Evolutionary conservation across 495 filamentous ascomycete species (phyloP).

Genomic region (Lindgomyces ingoldianus): DNA sequence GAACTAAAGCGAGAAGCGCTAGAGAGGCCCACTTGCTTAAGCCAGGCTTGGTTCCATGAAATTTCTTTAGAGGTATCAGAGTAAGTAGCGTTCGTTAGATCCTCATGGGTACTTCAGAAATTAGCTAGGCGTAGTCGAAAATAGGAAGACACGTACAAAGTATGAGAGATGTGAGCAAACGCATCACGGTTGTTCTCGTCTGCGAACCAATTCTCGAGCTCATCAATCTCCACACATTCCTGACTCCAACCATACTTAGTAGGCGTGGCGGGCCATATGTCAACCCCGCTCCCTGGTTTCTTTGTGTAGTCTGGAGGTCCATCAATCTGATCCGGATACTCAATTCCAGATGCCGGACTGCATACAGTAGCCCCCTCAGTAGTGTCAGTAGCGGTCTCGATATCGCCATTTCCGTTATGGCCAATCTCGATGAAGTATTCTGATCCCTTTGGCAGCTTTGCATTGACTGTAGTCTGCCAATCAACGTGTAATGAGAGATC

Average conservation of each 20-base stretch:
- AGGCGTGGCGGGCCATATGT: constrained; percentile 56
- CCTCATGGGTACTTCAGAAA: constrained; percentile 52
- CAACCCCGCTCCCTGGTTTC: constrained; percentile 57
- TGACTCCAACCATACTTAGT: constrained; percentile 52
- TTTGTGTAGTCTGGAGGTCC: constrained; percentile 60
- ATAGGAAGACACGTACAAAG: constrained; percentile 45
- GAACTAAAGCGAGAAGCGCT: constrained; percentile 49
- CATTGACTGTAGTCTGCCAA: constrained; percentile 56
- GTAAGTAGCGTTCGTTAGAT: constrained; percentile 63
- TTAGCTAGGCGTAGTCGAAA: background rate
- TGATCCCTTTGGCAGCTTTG: constrained; percentile 57
- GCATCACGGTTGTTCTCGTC: constrained; percentile 51
- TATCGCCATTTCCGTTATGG: constrained; percentile 65
- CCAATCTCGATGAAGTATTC: constrained; percentile 59
- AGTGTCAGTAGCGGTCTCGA: constrained; percentile 41
- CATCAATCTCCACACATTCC: constrained; percentile 53
- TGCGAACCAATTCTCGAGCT: constrained; percentile 55
- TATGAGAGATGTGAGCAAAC: constrained; percentile 62
- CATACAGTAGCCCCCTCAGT: constrained; percentile 12
- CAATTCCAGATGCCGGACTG: constrained; percentile 45
- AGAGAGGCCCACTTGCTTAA: constrained; percentile 54
- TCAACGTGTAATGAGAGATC: constrained; percentile 53
- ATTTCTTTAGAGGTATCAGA: constrained; percentile 59
- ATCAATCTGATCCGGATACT: constrained; percentile 48
- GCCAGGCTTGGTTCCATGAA: constrained; percentile 61